A percentile compares a stretch with the other conserved stretches of the same genome.
Conservation (phyloP, 108 stramenopile species). For the Skeletonema menzelii region DNA sequence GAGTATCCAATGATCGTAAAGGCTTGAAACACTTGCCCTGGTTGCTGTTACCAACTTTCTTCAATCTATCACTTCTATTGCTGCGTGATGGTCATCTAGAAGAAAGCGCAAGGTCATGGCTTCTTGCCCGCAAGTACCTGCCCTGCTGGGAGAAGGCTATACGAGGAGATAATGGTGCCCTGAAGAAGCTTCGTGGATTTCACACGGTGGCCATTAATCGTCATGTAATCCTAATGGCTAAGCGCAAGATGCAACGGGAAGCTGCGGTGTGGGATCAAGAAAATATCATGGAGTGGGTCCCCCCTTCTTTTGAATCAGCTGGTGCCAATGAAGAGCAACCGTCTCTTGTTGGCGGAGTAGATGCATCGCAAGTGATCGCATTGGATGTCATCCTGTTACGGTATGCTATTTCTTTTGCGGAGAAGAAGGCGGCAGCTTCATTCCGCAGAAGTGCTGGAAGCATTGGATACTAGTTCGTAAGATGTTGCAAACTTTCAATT, state of each 20-base stretch:
- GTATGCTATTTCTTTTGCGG: constrained; percentile 31
- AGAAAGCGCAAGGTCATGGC: constrained; percentile 39
- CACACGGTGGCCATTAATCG: constrained; percentile 36
- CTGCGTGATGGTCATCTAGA: constrained; percentile 41
- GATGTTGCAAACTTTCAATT: not conserved
- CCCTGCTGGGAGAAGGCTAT: constrained; percentile 39
- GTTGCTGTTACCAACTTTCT: constrained; percentile 39
- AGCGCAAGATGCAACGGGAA: constrained; percentile 13
- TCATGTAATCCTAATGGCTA: constrained; percentile 38
- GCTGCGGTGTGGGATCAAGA: constrained; percentile 14
- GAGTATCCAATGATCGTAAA: not conserved
- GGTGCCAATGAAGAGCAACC: constrained; percentile 16
- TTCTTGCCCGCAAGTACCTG: constrained; percentile 27
- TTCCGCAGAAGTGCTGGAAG: constrained; percentile 30
- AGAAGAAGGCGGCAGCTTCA: constrained; percentile 37
- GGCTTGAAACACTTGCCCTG: constrained; percentile 6
- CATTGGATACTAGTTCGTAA: constrained; percentile 34
- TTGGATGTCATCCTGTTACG: constrained; percentile 38
- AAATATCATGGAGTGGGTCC: constrained; percentile 38
- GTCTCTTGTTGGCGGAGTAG: constrained; percentile 28
- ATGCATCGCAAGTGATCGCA: constrained; percentile 33
- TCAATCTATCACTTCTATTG: constrained; percentile 46
- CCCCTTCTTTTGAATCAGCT: constrained; percentile 14
- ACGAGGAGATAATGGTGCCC: constrained; percentile 18
- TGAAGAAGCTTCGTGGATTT: constrained; percentile 12